phyloP scores from a whole-genome alignment of 2,329 filamentous ascomycete genomes.

The Colletotrichum cereale region DNA sequence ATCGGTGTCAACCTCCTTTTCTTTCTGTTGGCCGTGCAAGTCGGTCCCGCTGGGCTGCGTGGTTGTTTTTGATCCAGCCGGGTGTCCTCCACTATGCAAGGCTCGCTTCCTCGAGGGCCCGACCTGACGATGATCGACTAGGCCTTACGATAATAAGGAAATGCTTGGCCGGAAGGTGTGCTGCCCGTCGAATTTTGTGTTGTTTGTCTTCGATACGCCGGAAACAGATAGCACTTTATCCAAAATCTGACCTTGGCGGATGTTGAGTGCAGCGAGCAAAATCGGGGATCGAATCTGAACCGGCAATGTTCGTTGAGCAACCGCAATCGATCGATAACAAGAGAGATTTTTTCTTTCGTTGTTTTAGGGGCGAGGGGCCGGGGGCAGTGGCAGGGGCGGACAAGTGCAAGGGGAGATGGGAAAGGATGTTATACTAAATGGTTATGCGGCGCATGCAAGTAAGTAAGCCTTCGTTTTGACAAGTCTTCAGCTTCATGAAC shows the following conservation, averaged over 20 bases:
- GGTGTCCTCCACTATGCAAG: neutral
- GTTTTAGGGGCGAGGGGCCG: too few species aligned
- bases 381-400: neutral
- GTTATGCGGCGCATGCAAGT: neutral
- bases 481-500: slow-evolving; percentile 21
- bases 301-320: neutral
- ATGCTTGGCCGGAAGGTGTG: neutral
- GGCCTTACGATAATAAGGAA: neutral
- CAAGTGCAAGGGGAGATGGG: neutral
- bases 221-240: slow-evolving; percentile 17
- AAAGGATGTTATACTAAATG: slow-evolving; percentile 18
- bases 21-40: neutral
- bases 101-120: neutral
- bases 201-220: slow-evolving; percentile 12
- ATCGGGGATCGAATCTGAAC: neutral
- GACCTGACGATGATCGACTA: neutral
- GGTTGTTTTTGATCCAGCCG: neutral
- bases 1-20: neutral
- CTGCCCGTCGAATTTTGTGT: neutral
- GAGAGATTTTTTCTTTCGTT: neutral
- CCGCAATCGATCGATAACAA: neutral
- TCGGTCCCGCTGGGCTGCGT: neutral
- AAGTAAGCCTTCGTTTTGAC: neutral
- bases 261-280: slow-evolving; percentile 3
- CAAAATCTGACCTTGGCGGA: neutral